These are phyloP conservation scores for Aspergillus nidulans DNA, from an alignment of 495 filamentous ascomycete genomes.

Conservation along the genomic window DNA sequence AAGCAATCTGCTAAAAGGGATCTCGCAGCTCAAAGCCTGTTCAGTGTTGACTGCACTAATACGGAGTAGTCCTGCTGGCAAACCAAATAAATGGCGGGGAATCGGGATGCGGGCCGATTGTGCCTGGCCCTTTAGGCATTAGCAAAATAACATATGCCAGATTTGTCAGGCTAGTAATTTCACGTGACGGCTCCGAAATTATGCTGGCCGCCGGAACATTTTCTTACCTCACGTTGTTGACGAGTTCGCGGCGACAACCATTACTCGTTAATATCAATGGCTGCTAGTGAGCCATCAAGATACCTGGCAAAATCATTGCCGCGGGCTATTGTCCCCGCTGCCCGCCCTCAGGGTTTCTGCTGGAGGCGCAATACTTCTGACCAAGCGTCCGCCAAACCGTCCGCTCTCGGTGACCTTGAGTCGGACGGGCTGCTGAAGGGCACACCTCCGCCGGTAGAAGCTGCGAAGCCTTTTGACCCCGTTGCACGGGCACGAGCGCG, in stretches of 20 bases:
- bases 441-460: conserved; percentile 20
- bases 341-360: conserved; percentile 30
- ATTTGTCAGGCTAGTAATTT: conserved; percentile 8
- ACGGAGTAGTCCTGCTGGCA: neutral
- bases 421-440: conserved; percentile 31
- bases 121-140: no score
- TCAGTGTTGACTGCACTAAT: neutral
- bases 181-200: conserved; percentile 21
- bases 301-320: conserved; percentile 41
- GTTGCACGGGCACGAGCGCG: conserved; percentile 47
- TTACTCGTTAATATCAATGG: conserved; percentile 30
- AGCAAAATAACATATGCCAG: neutral
- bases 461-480: conserved; percentile 52
- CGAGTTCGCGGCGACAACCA: conserved; percentile 17
- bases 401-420: conserved; percentile 35
- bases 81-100: neutral
- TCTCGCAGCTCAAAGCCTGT: neutral
- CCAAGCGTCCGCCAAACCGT: conserved; percentile 29
- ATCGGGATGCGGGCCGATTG: conserved; percentile 5
- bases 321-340: conserved; percentile 31
- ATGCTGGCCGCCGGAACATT: conserved; percentile 31
- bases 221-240: conserved; percentile 25
- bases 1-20: neutral
- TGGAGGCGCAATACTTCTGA: conserved; percentile 47
- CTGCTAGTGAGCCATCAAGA: conserved; percentile 40